Evolutionary conservation across 306 rosid genomes (phyloP).

Genomic region (Myrica gale): DNA sequence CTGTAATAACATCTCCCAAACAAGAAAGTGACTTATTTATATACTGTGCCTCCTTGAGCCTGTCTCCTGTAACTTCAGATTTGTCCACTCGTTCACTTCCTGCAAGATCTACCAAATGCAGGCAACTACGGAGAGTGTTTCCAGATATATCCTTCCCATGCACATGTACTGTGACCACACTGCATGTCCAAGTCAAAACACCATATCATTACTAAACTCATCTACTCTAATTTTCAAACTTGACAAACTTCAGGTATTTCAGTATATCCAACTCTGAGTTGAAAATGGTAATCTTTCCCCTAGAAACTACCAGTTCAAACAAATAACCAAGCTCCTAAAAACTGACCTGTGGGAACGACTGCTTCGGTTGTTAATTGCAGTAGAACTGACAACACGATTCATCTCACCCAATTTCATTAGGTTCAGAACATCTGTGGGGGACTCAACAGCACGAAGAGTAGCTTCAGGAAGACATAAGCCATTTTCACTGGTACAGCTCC

Average conservation of each 20-base stretch:
- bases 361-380: constrained; percentile 74
- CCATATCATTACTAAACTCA: constrained; percentile 27
- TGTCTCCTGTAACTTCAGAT: constrained; percentile 90
- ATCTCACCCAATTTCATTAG: constrained; percentile 80
- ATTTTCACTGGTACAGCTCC: constrained; percentile 62
- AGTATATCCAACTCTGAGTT: not conserved
- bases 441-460: constrained; percentile 58
- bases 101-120: constrained; percentile 94
- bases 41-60: constrained; percentile 86
- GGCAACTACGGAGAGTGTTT: constrained; percentile 62
- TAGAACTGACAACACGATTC: constrained; percentile 77
- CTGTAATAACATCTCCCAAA: constrained; percentile 91
- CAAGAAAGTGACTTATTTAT: constrained; percentile 94
- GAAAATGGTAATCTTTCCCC: not conserved
- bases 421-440: constrained; percentile 68
- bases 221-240: not conserved
- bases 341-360: constrained; percentile 94
- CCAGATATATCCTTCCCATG: constrained; percentile 77
- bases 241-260: constrained; percentile 1
- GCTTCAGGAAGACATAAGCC: constrained; percentile 91
- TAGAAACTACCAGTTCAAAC: not conserved
- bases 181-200: constrained; percentile 33
- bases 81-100: constrained; percentile 96
- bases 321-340: constrained; percentile 1
- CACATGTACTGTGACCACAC: constrained; percentile 89